phyloP scores from a whole-genome alignment of 2,329 filamentous ascomycete genomes.

The Aspergillus niger region DNA sequence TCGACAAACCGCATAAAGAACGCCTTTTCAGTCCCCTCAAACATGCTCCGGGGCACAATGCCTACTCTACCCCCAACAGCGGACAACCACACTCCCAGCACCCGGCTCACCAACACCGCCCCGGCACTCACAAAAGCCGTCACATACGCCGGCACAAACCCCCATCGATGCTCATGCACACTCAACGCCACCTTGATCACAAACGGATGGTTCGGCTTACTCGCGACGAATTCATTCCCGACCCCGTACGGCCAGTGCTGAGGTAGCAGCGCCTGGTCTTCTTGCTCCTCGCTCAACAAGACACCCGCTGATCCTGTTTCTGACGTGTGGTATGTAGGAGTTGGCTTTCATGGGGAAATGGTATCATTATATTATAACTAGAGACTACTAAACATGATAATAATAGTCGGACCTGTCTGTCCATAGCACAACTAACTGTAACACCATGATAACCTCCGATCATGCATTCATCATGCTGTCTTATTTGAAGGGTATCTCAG shows the following conservation, averaged over 20 bases:
- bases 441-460: too few relatives aligned
- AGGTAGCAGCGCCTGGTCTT: not conserved
- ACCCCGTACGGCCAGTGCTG: slow-evolving; percentile 1
- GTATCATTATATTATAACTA: too few relatives aligned
- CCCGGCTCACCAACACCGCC: not conserved
- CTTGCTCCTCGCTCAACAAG: not conserved
- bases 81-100: not conserved
- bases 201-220: not conserved
- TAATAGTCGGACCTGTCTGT: too few relatives aligned
- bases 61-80: not conserved
- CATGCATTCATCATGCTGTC: too few relatives aligned
- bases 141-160: not conserved
- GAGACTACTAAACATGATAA: too few relatives aligned
- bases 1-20: not conserved
- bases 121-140: not conserved
- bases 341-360: too few relatives aligned
- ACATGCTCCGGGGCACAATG: not conserved
- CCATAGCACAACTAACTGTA: too few relatives aligned
- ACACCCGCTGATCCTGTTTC: too few relatives aligned
- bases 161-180: not conserved
- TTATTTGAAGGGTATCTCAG: too few relatives aligned
- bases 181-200: slow-evolving; percentile 3
- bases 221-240: not conserved
- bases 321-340: too few relatives aligned
- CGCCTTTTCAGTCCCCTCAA: not conserved